Evolutionary conservation across 768 basidiomycete species (phyloP).

Genomic region (Dioszegia aurantiaca): DNA sequence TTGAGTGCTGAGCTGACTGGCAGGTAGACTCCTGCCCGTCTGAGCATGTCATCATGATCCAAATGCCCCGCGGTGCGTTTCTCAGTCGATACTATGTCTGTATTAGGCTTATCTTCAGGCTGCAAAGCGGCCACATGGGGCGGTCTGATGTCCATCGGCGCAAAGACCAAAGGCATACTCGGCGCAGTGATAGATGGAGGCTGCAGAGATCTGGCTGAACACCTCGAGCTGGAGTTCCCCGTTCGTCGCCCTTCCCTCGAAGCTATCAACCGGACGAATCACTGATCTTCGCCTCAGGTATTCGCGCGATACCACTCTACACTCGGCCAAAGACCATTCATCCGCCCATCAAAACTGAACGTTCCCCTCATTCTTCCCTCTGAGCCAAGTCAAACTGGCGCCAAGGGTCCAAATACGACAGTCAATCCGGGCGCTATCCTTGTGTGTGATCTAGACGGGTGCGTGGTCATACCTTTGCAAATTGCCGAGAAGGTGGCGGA

Average conservation of each 20-base stretch:
- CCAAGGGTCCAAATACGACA: conserved; percentile 51
- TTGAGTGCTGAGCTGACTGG: neutral
- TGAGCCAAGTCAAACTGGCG: conserved; percentile 36
- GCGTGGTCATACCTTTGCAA: conserved; percentile 70
- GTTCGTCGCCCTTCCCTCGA: conserved; percentile 43
- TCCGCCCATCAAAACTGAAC: conserved; percentile 72
- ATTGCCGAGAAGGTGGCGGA: conserved; percentile 61
- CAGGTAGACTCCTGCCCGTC: conserved; percentile 64
- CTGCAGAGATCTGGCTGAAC: conserved; percentile 79
- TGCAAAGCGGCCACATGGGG: conserved; percentile 85
- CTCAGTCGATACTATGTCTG: neutral
- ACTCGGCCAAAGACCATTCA: conserved; percentile 79
- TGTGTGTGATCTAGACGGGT: conserved; percentile 83
- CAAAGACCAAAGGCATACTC: conserved; percentile 64
- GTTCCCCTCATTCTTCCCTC: conserved; percentile 60
- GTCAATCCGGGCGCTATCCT: conserved; percentile 77
- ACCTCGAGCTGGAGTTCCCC: conserved; percentile 66
- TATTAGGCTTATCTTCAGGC: conserved; percentile 53
- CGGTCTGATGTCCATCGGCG: conserved; percentile 81
- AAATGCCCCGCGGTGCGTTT: conserved; percentile 65
- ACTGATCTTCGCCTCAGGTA: conserved; percentile 48
- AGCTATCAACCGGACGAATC: no score
- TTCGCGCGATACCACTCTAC: conserved; percentile 80
- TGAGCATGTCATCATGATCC: conserved; percentile 69
- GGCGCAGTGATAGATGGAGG: conserved; percentile 70